These are phyloP conservation scores for Cicer bijugum DNA, from an alignment of 306 rosid species.

Conservation along the genomic window DNA sequence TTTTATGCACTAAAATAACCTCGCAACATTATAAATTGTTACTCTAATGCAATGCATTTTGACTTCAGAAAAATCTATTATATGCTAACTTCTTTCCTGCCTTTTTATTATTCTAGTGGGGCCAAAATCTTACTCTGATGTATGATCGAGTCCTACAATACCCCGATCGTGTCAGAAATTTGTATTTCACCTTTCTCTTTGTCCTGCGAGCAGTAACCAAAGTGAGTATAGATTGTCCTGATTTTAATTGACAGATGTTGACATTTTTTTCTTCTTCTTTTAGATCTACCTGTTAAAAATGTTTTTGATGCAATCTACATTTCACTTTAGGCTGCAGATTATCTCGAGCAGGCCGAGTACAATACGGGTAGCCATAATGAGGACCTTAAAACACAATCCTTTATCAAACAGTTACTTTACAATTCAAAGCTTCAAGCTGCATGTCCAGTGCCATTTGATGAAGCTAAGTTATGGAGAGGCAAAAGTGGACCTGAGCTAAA, in stretches of 20 bases:
- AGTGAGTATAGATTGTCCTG: slow-evolving; percentile 56
- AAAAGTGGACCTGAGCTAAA: slow-evolving; percentile 94
- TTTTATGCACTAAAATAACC: not conserved
- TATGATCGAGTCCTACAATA: slow-evolving; percentile 79
- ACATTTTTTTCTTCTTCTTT: not conserved
- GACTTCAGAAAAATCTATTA: not conserved
- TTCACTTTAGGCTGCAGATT: slow-evolving; percentile 74
- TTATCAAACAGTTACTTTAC: slow-evolving; percentile 75
- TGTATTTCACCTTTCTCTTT: slow-evolving; percentile 94
- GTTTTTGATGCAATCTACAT: slow-evolving; percentile 44
- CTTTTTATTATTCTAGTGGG: slow-evolving; percentile 73
- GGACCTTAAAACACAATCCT: slow-evolving; percentile 84
- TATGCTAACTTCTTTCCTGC: slow-evolving; percentile 35
- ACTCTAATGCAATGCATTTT: not conserved
- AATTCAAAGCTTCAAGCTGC: slow-evolving; percentile 84
- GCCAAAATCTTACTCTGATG: slow-evolving; percentile 74
- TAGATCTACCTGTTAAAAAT: slow-evolving; percentile 6
- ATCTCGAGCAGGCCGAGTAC: slow-evolving; percentile 92
- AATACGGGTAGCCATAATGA: slow-evolving; percentile 76
- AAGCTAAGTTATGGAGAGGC: slow-evolving; percentile 98
- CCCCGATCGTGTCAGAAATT: slow-evolving; percentile 88
- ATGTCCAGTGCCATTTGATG: slow-evolving; percentile 98
- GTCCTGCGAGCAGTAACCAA: slow-evolving; percentile 95
- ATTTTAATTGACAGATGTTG: slow-evolving; percentile 31
- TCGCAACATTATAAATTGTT: slow-evolving; percentile 1